These are phyloP conservation scores for Mycena kentingensis DNA, from an alignment of 768 basidiomycete species.

Conservation along the genomic window DNA sequence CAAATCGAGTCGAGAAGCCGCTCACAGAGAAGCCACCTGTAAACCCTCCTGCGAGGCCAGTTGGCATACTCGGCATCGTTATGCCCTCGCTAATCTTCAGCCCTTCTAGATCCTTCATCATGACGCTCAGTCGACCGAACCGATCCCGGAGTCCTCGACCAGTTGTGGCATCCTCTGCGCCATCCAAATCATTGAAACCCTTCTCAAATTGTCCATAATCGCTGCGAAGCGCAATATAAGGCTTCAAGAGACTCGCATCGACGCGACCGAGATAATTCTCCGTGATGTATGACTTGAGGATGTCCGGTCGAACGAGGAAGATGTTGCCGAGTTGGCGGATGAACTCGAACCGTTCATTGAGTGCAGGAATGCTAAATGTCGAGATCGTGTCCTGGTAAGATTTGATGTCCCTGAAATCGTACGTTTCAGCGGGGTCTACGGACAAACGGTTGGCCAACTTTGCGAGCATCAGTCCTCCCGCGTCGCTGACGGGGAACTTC, in stretches of 20 bases:
- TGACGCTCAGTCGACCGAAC: constrained; percentile 73
- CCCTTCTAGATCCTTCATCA: constrained; percentile 78
- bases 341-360: constrained; percentile 97
- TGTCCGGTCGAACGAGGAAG: constrained; percentile 95
- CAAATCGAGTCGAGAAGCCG: constrained; percentile 47
- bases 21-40: constrained; percentile 32
- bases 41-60: constrained; percentile 44
- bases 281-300: constrained; percentile 92
- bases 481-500: constrained; percentile 95
- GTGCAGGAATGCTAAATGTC: constrained; percentile 78
- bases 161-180: constrained; percentile 38
- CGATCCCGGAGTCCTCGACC: constrained; percentile 59
- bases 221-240: constrained; percentile 86
- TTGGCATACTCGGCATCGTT: constrained; percentile 58
- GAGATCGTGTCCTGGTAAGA: constrained; percentile 90
- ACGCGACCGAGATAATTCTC: constrained; percentile 93
- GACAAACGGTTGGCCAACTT: constrained; percentile 60
- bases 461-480: constrained; percentile 96
- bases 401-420: constrained; percentile 87
- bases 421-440: neutral
- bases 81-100: constrained; percentile 50
- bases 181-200: constrained; percentile 66
- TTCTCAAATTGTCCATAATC: constrained; percentile 90
- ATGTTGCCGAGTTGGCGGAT: constrained; percentile 95
- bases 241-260: constrained; percentile 81